phyloP scores from a whole-genome alignment of 2,329 filamentous ascomycete species.

The Intubia oerlemansii region DNA sequence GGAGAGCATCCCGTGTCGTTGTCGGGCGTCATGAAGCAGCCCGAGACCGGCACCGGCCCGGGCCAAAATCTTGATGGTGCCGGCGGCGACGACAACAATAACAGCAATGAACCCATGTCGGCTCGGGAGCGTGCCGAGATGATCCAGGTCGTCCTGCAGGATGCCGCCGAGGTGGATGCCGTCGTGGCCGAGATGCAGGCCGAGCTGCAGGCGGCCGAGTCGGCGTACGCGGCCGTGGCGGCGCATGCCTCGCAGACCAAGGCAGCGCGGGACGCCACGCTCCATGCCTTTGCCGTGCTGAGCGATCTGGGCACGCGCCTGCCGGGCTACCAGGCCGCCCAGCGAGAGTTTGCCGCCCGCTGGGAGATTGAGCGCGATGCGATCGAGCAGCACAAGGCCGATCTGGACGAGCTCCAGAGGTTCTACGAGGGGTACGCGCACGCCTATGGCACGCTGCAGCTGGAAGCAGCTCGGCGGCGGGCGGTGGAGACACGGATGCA shows the following conservation, averaged over 20 bases:
- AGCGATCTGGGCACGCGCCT: constrained; percentile 46
- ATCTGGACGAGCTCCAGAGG: constrained; percentile 55
- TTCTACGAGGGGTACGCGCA: constrained; percentile 76
- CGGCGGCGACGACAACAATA: constrained; percentile 18
- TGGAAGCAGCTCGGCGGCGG: constrained; percentile 62
- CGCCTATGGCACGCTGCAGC: constrained; percentile 65
- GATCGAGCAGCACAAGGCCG: constrained; percentile 46
- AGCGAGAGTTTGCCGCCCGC: constrained; percentile 37
- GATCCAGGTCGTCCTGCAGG: constrained; percentile 56
- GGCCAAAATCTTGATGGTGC: constrained; percentile 9
- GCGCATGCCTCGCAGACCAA: constrained; percentile 37
- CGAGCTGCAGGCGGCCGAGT: constrained; percentile 56
- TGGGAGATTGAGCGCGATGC: constrained; percentile 58
- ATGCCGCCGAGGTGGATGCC: constrained; percentile 44
- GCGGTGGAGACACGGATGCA: constrained; percentile 53
- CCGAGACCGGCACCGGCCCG: too few relatives aligned
- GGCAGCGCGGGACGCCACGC: constrained; percentile 32
- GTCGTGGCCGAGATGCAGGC: constrained; percentile 53
- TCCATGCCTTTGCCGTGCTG: constrained; percentile 42
- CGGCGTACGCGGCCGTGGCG: constrained; percentile 39
- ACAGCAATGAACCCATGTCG: constrained; percentile 48
- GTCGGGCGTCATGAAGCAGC: constrained; percentile 42
- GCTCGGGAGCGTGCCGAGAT: constrained; percentile 63
- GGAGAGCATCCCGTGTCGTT: constrained; percentile 29
- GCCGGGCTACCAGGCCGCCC: constrained; percentile 40